A percentile compares a stretch with the other conserved stretches of the same genome.
phyloP scores from a whole-genome alignment of 2,329 filamentous ascomycete species.

The Penicillium aurantiogriseum region DNA sequence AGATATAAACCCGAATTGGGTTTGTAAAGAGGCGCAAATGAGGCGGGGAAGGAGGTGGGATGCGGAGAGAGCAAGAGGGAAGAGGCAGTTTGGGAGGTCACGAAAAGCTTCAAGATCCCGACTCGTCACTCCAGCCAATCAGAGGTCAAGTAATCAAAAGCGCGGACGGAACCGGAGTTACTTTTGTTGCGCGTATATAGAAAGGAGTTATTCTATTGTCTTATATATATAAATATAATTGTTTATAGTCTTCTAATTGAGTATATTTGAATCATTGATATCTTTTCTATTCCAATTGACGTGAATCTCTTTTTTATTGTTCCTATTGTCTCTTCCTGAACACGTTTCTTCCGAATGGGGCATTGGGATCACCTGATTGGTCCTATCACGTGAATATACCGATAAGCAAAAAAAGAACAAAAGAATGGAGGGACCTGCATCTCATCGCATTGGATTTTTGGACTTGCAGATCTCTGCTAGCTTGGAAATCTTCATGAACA shows the following conservation, averaged over 20 bases:
- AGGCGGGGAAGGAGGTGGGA: conserved; percentile 25
- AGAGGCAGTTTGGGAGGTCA: conserved; percentile 33
- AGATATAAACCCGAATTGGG: conserved; percentile 38
- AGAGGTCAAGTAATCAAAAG: conserved; percentile 8
- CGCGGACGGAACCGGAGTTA: conserved; percentile 40
- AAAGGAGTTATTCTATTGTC: not conserved
- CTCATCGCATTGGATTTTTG: conserved; percentile 4
- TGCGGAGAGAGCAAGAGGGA: conserved; percentile 25
- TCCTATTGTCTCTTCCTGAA: not conserved
- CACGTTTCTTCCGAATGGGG: not conserved
- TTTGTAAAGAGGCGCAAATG: conserved; percentile 34
- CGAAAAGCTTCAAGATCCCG: conserved; percentile 46
- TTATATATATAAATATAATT: not conserved
- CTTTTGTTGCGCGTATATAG: conserved; percentile 14
- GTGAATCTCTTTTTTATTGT: not conserved
- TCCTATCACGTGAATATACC: conserved; percentile 21
- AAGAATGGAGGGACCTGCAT: conserved; percentile 6
- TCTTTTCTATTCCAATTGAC: too few species aligned
- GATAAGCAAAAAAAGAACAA: conserved; percentile 30
- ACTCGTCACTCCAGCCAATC: conserved; percentile 18
- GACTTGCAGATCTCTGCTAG: conserved; percentile 3
- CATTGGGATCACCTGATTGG: conserved; percentile 15
- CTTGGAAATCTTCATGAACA: conserved; percentile 27
- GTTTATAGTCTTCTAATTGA: not conserved
- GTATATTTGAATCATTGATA: not conserved